Evolutionary conservation across 306 rosid species (phyloP), one percentile per base, ranked within the genome.

Genomic region (Malus orientalis): DNA sequence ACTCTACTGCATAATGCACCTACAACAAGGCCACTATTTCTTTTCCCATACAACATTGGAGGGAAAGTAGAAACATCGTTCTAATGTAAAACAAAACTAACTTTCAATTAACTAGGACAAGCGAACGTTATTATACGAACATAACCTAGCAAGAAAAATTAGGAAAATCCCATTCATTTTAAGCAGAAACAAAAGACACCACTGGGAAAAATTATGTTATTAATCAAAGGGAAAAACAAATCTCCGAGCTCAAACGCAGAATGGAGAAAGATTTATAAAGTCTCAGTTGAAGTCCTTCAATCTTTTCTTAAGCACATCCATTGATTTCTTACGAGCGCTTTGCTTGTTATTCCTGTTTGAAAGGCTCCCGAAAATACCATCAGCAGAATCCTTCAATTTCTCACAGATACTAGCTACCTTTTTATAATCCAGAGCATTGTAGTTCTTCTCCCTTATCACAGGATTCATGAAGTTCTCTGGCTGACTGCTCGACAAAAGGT

Each of bases 391-490:
- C 88, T 75, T 95, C 82, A 90, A 95, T 62, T 90, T 95, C 40
- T 95, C 99, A 51, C 96, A 89, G 70, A 95, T 87, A 33, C 42
- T 74, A 63, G 90, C 91, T 67, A 95, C 93, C 84, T 79, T 95
- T 86, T 88, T 95, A 68, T 95, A 82, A 81, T 95, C 99, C 87
- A 95, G 81, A 54, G 91, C 82, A 71, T 74, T 86, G 86, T 95
- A 92, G 70, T 90, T 90, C 78, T 74, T 90, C 96, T 89, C 80
- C 73, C 99, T 86, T 69, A 95, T 95, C 54, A 95, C 99, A 53
- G 99, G 96, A 88, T 95, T 92, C 97, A 95, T 89, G 91, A 95
- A 95, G 81, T 86, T 95, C 86, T 95, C 99, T 3, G 99, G 97
- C 75, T 95, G 99, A 77, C 91, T 89, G 80, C 99, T 92, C 67